Percentiles rank a stretch among this genome's conserved stretches.
Conservation (phyloP, 192 early-diverging fungal species). For the Backusella australiensis region DNA sequence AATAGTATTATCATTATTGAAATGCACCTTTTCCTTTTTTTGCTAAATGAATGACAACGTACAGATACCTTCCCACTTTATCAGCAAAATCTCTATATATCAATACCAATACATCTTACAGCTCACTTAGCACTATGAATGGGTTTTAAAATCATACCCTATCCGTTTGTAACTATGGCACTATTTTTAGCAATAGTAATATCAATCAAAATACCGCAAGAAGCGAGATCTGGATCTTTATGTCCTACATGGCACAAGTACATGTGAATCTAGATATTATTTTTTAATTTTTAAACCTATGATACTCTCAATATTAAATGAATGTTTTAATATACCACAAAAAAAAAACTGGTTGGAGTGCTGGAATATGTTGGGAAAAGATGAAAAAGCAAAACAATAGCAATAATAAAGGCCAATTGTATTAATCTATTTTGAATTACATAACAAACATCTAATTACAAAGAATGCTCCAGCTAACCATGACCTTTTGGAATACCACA, state of each 20-base stretch:
- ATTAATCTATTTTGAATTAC: not conserved
- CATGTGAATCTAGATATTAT: not conserved
- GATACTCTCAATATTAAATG: not conserved
- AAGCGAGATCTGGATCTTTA: not conserved
- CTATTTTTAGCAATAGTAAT: not conserved
- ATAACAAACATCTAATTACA: not conserved
- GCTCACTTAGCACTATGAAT: not conserved
- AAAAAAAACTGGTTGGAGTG: not conserved
- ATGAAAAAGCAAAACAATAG: not conserved
- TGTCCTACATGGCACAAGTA: not conserved
- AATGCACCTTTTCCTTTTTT: not conserved
- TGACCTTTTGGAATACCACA: not conserved
- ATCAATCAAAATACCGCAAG: not conserved
- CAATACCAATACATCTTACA: not conserved
- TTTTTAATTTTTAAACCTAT: not conserved
- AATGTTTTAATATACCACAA: not conserved
- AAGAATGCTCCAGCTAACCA: not conserved
- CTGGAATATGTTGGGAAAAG: not conserved
- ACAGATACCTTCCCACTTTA: not conserved
- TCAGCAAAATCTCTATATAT: not conserved
- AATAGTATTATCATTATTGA: not conserved
- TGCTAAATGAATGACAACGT: too few species aligned
- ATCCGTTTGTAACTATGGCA: not conserved
- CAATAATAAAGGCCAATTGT: not conserved
- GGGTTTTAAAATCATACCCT: not conserved